phyloP scores from a whole-genome alignment of 345 rosid genomes.

The Draba incana region DNA sequence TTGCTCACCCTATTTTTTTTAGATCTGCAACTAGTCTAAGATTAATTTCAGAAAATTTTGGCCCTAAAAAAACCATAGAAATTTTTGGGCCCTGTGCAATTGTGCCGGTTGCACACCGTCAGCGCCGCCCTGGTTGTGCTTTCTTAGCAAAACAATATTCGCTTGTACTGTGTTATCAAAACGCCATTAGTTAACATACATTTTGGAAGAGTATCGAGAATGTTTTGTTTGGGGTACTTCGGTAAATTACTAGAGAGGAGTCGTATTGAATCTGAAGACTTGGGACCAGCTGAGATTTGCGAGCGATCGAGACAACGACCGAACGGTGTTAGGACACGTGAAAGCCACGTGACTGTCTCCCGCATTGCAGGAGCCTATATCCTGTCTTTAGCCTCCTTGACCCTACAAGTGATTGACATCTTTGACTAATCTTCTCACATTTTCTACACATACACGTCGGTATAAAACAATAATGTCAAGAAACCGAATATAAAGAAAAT shows the following conservation, averaged over 20 bases:
- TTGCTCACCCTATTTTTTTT: too few relatives aligned
- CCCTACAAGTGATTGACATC: constrained; percentile 10
- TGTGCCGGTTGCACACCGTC: too few relatives aligned
- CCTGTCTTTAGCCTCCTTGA: constrained; percentile 19
- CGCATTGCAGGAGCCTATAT: constrained; percentile 37
- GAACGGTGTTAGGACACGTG: constrained; percentile 35
- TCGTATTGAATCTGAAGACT: constrained; percentile 32
- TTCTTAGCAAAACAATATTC: too few relatives aligned
- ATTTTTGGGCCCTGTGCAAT: too few relatives aligned
- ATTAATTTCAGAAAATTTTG: too few relatives aligned
- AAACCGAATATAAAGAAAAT: background rate
- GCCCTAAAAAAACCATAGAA: too few relatives aligned
- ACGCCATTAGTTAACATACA: background rate
- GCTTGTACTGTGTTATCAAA: background rate
- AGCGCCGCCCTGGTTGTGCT: too few relatives aligned
- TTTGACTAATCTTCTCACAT: constrained; percentile 26
- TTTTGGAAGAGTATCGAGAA: background rate
- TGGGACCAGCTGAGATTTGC: constrained; percentile 25
- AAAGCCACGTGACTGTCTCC: constrained; percentile 43
- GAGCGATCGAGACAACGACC: constrained; percentile 30
- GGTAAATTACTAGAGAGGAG: constrained; percentile 17
- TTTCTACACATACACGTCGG: constrained; percentile 4
- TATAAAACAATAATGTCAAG: constrained; percentile 17
- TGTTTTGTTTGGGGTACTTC: constrained; percentile 18
- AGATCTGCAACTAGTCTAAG: too few relatives aligned